Percentiles rank a stretch among this genome's conserved stretches.
Conservation (phyloP, 305 asterid species). For the Fraxinus greggii region DNA sequence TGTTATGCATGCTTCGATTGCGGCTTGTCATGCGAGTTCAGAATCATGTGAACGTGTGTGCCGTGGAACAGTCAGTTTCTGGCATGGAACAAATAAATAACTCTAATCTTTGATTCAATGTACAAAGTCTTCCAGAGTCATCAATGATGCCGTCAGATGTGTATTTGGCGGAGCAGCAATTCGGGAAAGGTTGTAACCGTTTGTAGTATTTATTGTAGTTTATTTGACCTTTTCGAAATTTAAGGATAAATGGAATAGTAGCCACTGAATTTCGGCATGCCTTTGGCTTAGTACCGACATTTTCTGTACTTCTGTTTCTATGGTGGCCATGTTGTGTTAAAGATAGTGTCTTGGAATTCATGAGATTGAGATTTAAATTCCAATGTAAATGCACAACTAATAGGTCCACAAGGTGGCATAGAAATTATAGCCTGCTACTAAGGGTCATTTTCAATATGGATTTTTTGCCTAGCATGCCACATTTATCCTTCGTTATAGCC, state of each 20-base stretch:
- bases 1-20: not conserved
- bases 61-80: conserved; percentile 7
- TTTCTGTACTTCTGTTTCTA: not conserved
- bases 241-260: not conserved
- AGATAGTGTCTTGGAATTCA: not conserved
- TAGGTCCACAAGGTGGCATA: not conserved
- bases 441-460: not conserved
- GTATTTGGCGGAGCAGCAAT: conserved; percentile 7
- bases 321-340: not conserved
- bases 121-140: conserved; percentile 8
- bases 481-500: not conserved
- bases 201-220: not conserved
- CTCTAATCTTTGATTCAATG: not conserved
- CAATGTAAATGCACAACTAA: not conserved
- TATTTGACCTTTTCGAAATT: not conserved
- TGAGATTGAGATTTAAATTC: not conserved
- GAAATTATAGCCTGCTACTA: not conserved
- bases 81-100: not conserved
- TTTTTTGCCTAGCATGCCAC: not conserved
- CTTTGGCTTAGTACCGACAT: not conserved
- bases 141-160: conserved; percentile 2
- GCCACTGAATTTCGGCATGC: not conserved
- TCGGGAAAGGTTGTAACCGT: not conserved
- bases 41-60: conserved; percentile 10
- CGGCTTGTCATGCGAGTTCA: conserved; percentile 12